phyloP scores from a whole-genome alignment of 2,329 filamentous ascomycete genomes.

The Ceratocystis cacaofunesta region DNA sequence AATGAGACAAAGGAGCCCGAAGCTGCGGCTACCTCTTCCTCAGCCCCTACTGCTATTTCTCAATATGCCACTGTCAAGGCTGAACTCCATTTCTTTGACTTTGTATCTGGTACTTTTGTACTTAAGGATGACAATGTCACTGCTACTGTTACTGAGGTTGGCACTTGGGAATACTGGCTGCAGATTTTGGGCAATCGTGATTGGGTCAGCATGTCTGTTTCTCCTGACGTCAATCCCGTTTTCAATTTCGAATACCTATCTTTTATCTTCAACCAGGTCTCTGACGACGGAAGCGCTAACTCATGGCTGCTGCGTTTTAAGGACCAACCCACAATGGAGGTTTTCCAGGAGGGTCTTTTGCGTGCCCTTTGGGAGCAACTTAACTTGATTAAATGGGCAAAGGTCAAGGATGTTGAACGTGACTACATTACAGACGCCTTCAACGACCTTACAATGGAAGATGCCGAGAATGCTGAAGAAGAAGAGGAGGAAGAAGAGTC shows the following conservation, averaged over 20 bases:
- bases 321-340: slow-evolving; percentile 63
- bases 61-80: slow-evolving; percentile 60
- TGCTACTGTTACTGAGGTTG: slow-evolving; percentile 71
- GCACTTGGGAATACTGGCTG: slow-evolving; percentile 90
- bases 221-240: slow-evolving; percentile 88
- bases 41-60: slow-evolving; percentile 37
- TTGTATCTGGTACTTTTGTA: slow-evolving; percentile 71
- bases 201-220: slow-evolving; percentile 74
- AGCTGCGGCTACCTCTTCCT: not conserved
- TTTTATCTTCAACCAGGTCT: slow-evolving; percentile 97
- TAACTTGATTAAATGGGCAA: slow-evolving; percentile 87
- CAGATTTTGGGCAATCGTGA: slow-evolving; percentile 66
- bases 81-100: slow-evolving; percentile 89
- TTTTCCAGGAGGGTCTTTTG: slow-evolving; percentile 88
- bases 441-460: slow-evolving; percentile 85
- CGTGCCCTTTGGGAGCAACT: slow-evolving; percentile 93
- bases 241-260: slow-evolving; percentile 99
- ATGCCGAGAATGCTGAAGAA: slow-evolving; percentile 36
- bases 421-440: slow-evolving; percentile 95
- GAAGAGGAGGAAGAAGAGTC: slow-evolving; percentile 39
- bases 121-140: slow-evolving; percentile 60
- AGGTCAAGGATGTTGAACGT: slow-evolving; percentile 78
- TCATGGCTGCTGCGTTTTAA: slow-evolving; percentile 93
- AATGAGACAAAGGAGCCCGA: slow-evolving; percentile 1
- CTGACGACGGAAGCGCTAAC: slow-evolving; percentile 73